phyloP scores from a whole-genome alignment of 2,329 filamentous ascomycete species.

The Clonostachys rhizophaga region DNA sequence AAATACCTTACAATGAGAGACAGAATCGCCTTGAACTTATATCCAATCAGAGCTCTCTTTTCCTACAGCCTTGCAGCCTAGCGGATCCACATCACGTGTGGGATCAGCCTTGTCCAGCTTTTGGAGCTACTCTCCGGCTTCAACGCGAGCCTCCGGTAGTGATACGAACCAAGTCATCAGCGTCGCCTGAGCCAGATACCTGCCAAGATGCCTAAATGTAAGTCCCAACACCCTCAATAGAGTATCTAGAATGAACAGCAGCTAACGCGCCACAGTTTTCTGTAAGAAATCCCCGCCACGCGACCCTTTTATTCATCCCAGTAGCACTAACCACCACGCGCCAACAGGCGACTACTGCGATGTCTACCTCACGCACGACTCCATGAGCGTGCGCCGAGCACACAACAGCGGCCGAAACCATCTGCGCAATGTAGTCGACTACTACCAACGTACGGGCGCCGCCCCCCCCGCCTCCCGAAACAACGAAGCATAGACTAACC shows the following conservation, averaged over 20 bases:
- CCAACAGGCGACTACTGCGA: constrained; percentile 85
- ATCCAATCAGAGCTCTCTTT: too few relatives aligned
- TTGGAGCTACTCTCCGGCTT: background rate
- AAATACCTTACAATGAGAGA: too few relatives aligned
- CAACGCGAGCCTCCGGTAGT: background rate
- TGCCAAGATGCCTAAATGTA: constrained; percentile 82
- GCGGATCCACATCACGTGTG: background rate
- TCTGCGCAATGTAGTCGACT: constrained; percentile 94
- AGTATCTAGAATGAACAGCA: constrained; percentile 10
- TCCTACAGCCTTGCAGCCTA: background rate
- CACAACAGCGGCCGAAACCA: constrained; percentile 97
- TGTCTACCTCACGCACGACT: constrained; percentile 99
- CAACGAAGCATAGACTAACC: background rate
- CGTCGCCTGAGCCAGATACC: constrained; percentile 1
- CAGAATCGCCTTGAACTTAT: too few relatives aligned
- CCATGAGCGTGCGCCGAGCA: constrained; percentile 98
- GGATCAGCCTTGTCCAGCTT: background rate
- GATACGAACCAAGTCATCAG: constrained; percentile 11
- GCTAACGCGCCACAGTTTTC: constrained; percentile 51
- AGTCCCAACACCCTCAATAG: constrained; percentile 28
- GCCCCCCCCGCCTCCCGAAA: background rate
- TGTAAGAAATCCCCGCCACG: constrained; percentile 32
- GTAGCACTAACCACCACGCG: constrained; percentile 1
- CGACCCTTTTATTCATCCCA: background rate
- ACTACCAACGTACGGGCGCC: constrained; percentile 76